Conservation (phyloP, 805 yeast species). For the Candida ponderosae region DNA sequence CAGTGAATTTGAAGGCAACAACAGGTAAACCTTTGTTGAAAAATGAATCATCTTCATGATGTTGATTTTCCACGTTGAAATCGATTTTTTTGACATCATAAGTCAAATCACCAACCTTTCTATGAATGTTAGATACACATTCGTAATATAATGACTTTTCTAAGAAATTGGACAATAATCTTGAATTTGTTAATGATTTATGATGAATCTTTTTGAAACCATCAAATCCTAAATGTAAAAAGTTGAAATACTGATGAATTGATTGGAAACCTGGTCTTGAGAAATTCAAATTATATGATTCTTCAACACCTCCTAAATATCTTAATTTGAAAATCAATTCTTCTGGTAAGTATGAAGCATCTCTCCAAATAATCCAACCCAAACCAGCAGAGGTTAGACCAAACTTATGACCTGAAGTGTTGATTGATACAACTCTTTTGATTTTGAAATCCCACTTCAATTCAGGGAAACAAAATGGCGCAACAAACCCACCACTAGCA, state of each 20-base stretch:
- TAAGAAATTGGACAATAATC: slow-evolving; percentile 51
- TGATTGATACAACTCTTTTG: slow-evolving; percentile 74
- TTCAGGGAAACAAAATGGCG: slow-evolving; percentile 75
- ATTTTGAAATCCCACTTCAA: slow-evolving; percentile 78
- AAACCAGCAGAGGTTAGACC: slow-evolving; percentile 87
- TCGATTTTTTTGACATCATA: slow-evolving; percentile 12
- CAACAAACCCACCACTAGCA: slow-evolving; percentile 85
- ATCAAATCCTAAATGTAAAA: slow-evolving; percentile 57
- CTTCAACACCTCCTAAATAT: slow-evolving; percentile 85
- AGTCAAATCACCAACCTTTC: slow-evolving; percentile 33
- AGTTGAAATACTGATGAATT: slow-evolving; percentile 78
- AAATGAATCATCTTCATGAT: slow-evolving; percentile 28
- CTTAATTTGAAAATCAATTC: slow-evolving; percentile 69
- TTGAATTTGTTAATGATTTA: slow-evolving; percentile 62
- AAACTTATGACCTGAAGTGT: slow-evolving; percentile 89
- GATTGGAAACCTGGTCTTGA: slow-evolving; percentile 92
- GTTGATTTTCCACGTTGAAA: slow-evolving; percentile 20
- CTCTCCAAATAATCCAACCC: slow-evolving; percentile 89
- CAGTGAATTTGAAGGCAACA: slow-evolving; percentile 73
- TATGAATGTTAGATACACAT: slow-evolving; percentile 72
- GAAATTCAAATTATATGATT: slow-evolving; percentile 79
- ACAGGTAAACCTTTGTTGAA: slow-evolving; percentile 82
- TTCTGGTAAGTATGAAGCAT: slow-evolving; percentile 54
- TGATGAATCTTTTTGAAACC: slow-evolving; percentile 66
- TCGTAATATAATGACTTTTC: slow-evolving; percentile 63